A percentile compares a stretch with the other conserved stretches of the same genome.
These are phyloP conservation scores for Magnolia sinica DNA, from an alignment of 164 flowering plant genomes.

Conservation along the genomic window DNA sequence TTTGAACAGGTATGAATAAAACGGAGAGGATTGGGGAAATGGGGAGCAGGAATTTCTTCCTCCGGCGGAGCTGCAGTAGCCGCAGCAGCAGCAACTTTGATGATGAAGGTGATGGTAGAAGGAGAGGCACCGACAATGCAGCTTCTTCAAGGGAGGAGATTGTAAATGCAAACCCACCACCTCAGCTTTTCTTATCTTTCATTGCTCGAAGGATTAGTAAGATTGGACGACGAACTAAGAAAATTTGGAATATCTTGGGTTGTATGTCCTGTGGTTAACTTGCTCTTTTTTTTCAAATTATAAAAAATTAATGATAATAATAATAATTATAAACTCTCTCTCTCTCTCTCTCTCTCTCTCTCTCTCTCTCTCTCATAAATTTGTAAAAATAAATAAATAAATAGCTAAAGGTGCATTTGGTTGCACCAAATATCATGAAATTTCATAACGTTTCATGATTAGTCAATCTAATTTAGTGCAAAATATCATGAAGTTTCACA, in stretches of 20 bases:
- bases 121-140: not conserved
- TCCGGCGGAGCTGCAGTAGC: slow-evolving; percentile 36
- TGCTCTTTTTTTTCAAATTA: too few species aligned
- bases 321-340: too few species aligned
- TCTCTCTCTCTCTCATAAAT: too few species aligned
- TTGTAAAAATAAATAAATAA: too few species aligned
- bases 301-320: too few species aligned
- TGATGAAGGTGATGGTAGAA: not conserved
- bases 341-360: too few species aligned
- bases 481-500: too few species aligned
- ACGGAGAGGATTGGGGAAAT: slow-evolving; percentile 58
- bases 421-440: too few species aligned
- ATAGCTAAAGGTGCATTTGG: too few species aligned
- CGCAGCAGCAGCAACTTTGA: slow-evolving; percentile 5
- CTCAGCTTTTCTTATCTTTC: slow-evolving; percentile 22
- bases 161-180: not conserved
- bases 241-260: slow-evolving; percentile 48
- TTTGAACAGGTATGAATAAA: slow-evolving; percentile 51
- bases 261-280: slow-evolving; percentile 24
- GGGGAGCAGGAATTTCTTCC: slow-evolving; percentile 76
- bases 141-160: not conserved
- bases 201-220: slow-evolving; percentile 33
- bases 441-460: too few species aligned
- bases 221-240: slow-evolving; percentile 41
- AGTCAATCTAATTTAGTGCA: too few species aligned